These are phyloP conservation scores for Pseudovirgaria hyperparasitica DNA, from an alignment of 2,329 filamentous ascomycete genomes.

Conservation along the genomic window DNA sequence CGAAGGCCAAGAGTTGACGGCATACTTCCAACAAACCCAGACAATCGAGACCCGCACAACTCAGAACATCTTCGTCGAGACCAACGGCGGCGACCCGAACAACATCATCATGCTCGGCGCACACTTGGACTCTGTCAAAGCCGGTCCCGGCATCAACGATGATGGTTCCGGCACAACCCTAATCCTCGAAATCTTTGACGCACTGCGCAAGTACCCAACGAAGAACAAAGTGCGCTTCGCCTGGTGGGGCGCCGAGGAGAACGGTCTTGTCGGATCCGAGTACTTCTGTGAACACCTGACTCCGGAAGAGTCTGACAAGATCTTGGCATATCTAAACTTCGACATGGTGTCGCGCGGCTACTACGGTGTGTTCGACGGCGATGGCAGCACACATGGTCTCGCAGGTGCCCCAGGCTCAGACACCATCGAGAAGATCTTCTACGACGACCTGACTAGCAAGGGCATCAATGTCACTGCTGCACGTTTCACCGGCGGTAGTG, in stretches of 20 bases:
- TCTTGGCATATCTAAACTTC: constrained; percentile 57
- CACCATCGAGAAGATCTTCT: constrained; percentile 21
- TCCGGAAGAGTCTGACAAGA: constrained; percentile 45
- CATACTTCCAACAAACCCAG: constrained; percentile 33
- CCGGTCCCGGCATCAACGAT: constrained; percentile 43
- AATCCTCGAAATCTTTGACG: constrained; percentile 49
- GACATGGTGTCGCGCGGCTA: constrained; percentile 37
- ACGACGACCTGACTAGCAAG: constrained; percentile 14
- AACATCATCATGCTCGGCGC: constrained; percentile 26
- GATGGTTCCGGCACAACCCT: constrained; percentile 35
- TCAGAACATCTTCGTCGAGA: constrained; percentile 52
- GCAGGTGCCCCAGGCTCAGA: constrained; percentile 16
- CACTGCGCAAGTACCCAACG: constrained; percentile 44
- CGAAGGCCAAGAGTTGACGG: constrained; percentile 26
- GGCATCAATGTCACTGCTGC: constrained; percentile 15
- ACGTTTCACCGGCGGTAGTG: constrained; percentile 18
- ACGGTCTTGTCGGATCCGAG: constrained; percentile 42
- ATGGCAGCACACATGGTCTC: constrained; percentile 14
- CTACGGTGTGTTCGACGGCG: constrained; percentile 10
- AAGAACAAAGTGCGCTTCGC: constrained; percentile 55
- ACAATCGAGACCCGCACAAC: constrained; percentile 39
- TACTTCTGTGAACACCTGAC: constrained; percentile 46
- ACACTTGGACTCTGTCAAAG: constrained; percentile 18
- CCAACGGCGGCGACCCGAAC: constrained; percentile 42
- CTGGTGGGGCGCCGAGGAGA: constrained; percentile 57